Evolutionary conservation across 2,329 filamentous ascomycete genomes (phyloP).

Genomic region (Coniochaeta hoffmannii): DNA sequence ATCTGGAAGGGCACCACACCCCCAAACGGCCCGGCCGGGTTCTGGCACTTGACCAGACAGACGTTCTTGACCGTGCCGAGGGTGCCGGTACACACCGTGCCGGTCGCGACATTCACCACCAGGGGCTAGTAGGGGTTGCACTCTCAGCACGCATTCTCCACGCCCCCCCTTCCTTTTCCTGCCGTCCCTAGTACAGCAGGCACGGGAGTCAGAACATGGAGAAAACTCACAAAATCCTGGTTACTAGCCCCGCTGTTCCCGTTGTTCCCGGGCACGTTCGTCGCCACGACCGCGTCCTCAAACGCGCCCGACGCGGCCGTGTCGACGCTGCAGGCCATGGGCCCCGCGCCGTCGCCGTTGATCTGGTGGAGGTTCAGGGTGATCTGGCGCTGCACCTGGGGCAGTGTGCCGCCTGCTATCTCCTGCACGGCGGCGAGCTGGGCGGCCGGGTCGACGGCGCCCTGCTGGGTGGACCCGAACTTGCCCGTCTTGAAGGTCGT

Average conservation of each 20-base stretch:
- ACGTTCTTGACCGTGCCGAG: neutral
- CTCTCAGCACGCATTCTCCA: neutral
- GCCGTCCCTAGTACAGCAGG: neutral
- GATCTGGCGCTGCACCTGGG: neutral
- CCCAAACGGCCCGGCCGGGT: neutral
- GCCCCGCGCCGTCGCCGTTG: slow-evolving; percentile 1
- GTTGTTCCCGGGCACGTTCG: neutral
- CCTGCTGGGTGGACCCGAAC: neutral
- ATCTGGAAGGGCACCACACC: neutral
- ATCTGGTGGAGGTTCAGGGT: neutral
- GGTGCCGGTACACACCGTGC: neutral
- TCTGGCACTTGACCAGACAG: neutral
- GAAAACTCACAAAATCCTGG: neutral
- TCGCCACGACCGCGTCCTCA: neutral
- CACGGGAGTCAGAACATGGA: too few species aligned
- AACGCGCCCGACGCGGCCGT: neutral
- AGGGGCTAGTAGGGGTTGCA: neutral
- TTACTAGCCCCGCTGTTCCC: neutral
- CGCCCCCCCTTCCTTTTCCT: neutral
- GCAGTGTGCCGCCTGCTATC: neutral
- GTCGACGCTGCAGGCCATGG: neutral
- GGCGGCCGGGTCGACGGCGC: neutral
- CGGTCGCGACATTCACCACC: neutral
- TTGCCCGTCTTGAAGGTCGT: neutral
- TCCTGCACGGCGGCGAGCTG: neutral